Evolutionary conservation across 129 eudicot genomes (phyloP).

Genomic region (Apium graveolens): DNA sequence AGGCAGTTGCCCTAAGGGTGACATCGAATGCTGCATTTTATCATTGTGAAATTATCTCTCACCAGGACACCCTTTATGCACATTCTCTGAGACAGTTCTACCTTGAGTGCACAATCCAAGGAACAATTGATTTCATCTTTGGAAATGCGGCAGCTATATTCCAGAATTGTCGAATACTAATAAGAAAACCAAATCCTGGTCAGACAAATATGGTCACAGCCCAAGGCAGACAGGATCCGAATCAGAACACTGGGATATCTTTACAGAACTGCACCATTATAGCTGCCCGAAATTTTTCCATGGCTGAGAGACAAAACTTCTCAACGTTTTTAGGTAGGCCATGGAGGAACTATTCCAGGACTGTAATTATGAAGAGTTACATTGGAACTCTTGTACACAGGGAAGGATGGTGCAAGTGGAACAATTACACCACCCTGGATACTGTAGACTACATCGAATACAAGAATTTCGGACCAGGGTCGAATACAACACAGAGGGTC

Average conservation of each 20-base stretch:
- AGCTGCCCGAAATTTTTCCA: constrained; percentile 49
- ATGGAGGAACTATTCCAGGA: constrained; percentile 71
- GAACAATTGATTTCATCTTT: constrained; percentile 79
- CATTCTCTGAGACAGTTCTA: constrained; percentile 71
- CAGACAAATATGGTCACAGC: constrained; percentile 74
- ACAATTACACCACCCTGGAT: constrained; percentile 34
- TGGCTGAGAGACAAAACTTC: constrained; percentile 30
- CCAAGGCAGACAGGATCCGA: constrained; percentile 63
- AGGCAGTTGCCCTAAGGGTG: constrained; percentile 72
- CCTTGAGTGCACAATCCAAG: constrained; percentile 65
- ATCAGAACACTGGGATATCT: constrained; percentile 63
- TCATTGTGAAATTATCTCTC: constrained; percentile 53
- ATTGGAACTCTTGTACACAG: constrained; percentile 59
- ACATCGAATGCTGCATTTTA: constrained; percentile 76
- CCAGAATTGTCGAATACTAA: constrained; percentile 56
- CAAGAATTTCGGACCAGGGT: constrained; percentile 78
- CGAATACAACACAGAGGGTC: constrained; percentile 51
- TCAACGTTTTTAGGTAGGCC: constrained; percentile 76
- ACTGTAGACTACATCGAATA: constrained; percentile 70
- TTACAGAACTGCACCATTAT: constrained; percentile 55
- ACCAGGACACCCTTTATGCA: constrained; percentile 79
- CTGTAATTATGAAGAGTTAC: constrained; percentile 51
- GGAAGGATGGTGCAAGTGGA: constrained; percentile 72
- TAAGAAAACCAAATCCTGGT: constrained; percentile 52
- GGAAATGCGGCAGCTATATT: constrained; percentile 81